Conservation (phyloP, 2,329 filamentous ascomycete species). For the Ophiostoma perfectum region DNA sequence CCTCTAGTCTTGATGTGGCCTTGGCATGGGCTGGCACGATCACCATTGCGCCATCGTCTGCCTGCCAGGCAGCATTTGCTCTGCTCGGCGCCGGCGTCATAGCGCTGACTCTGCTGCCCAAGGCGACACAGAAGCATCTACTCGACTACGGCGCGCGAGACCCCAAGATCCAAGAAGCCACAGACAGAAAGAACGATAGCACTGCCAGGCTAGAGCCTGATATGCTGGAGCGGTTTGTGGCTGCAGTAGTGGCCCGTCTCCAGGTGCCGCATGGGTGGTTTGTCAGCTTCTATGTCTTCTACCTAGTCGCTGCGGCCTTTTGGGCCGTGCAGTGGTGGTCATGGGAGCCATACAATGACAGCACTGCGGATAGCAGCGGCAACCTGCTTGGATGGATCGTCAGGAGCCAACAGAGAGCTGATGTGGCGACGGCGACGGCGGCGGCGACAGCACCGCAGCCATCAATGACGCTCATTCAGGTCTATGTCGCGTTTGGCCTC, state of each 20-base stretch:
- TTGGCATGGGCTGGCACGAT: neutral
- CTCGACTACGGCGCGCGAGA: conserved; percentile 49
- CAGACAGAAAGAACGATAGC: neutral
- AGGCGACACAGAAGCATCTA: conserved; percentile 40
- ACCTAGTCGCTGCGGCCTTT: conserved; percentile 62
- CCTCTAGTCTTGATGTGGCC: neutral
- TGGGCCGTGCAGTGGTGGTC: conserved; percentile 61
- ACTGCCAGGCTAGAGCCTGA: neutral
- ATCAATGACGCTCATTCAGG: conserved; percentile 57
- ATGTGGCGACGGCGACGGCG: neutral
- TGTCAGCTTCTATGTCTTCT: conserved; percentile 75
- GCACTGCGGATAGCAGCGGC: neutral
- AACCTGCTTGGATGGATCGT: conserved; percentile 20
- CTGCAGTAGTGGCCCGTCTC: conserved; percentile 15
- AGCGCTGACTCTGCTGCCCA: conserved; percentile 41
- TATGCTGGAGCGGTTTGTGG: conserved; percentile 18
- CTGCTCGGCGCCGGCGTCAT: conserved; percentile 39
- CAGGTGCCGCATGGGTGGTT: conserved; percentile 75
- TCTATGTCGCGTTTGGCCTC: conserved; percentile 62
- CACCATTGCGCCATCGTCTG: conserved; percentile 28
- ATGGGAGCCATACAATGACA: conserved; percentile 27
- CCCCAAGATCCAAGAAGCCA: conserved; percentile 19
- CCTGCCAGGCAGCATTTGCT: conserved; percentile 46
- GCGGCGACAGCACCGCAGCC: conserved; percentile 12
- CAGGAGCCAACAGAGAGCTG: neutral